A percentile compares a stretch with the other conserved stretches of the same genome.
Conservation (phyloP, 108 stramenopile species). For the Nitzschia inconspicua region DNA sequence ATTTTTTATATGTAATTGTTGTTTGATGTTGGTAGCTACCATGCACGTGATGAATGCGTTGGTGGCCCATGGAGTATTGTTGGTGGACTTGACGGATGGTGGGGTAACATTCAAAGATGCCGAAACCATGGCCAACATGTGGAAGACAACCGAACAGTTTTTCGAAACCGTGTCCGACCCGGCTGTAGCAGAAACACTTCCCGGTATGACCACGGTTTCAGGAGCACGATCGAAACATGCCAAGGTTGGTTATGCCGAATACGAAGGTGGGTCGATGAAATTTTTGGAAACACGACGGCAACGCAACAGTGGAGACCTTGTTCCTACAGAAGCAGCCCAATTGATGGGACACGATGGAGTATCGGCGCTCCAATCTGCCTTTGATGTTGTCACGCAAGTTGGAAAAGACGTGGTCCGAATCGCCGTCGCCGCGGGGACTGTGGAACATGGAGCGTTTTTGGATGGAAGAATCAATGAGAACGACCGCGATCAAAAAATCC, state of each 20-base stretch:
- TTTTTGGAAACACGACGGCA: slow-evolving; percentile 71
- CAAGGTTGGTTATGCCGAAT: slow-evolving; percentile 62
- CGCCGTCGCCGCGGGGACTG: slow-evolving; percentile 57
- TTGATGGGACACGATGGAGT: slow-evolving; percentile 53
- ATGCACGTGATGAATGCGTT: slow-evolving; percentile 87
- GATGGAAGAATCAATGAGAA: slow-evolving; percentile 15
- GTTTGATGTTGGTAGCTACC: background rate
- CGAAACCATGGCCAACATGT: slow-evolving; percentile 56
- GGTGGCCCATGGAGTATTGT: slow-evolving; percentile 71
- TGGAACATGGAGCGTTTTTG: slow-evolving; percentile 48
- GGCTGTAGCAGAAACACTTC: slow-evolving; percentile 25
- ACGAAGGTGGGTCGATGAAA: slow-evolving; percentile 62
- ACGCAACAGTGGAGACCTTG: slow-evolving; percentile 35
- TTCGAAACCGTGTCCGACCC: slow-evolving; percentile 35
- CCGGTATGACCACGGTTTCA: slow-evolving; percentile 46
- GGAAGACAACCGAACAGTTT: slow-evolving; percentile 51
- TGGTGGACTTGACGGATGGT: slow-evolving; percentile 79
- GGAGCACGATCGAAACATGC: slow-evolving; percentile 64
- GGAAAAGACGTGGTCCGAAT: slow-evolving; percentile 76
- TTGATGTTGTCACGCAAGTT: slow-evolving; percentile 48
- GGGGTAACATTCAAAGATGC: slow-evolving; percentile 46
- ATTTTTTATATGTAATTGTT: background rate
- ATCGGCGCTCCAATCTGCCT: slow-evolving; percentile 42
- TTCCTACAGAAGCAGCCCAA: slow-evolving; percentile 45
- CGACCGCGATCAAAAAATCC: slow-evolving; percentile 20